These are phyloP conservation scores for Cajanus cajan DNA, from an alignment of 306 rosid species.

Conservation along the genomic window DNA sequence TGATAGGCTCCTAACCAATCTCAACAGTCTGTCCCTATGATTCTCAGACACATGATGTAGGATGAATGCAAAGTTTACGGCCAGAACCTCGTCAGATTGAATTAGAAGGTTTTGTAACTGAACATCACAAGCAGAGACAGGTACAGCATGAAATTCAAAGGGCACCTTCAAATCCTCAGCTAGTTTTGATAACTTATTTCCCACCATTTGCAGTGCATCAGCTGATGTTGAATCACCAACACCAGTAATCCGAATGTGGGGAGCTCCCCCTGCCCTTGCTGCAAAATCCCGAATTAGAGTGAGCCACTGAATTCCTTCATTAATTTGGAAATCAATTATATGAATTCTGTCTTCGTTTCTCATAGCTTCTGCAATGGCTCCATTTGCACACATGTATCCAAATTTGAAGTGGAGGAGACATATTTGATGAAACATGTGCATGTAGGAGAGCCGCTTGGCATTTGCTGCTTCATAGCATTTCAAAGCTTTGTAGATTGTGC, in stretches of 20 bases:
- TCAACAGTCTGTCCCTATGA: slow-evolving; percentile 75
- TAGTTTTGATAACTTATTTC: slow-evolving; percentile 68
- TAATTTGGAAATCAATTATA: slow-evolving; percentile 90
- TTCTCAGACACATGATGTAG: slow-evolving; percentile 93
- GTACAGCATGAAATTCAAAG: slow-evolving; percentile 79
- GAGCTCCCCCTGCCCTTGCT: slow-evolving; percentile 94
- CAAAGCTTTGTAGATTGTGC: slow-evolving; percentile 70
- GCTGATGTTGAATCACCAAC: slow-evolving; percentile 80
- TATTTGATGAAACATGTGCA: slow-evolving; percentile 85
- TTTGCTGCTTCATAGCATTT: slow-evolving; percentile 84
- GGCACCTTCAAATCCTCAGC: slow-evolving; percentile 77
- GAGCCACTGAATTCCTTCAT: slow-evolving; percentile 94
- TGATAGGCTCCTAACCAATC: slow-evolving; percentile 78
- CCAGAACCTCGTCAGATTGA: slow-evolving; percentile 70
- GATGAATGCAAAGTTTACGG: slow-evolving; percentile 90
- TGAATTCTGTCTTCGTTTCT: slow-evolving; percentile 78
- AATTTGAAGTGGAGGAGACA: slow-evolving; percentile 88
- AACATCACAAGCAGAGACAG: slow-evolving; percentile 69
- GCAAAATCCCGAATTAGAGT: slow-evolving; percentile 95
- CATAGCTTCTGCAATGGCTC: slow-evolving; percentile 99
- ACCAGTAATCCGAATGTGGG: slow-evolving; percentile 89
- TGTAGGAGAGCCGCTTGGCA: slow-evolving; percentile 70
- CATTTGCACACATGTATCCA: slow-evolving; percentile 96
- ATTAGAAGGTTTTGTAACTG: slow-evolving; percentile 59
- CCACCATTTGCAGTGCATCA: slow-evolving; percentile 74